Base-by-base conservation (phyloP, 495 filamentous ascomycete genomes). In the Arthonia radiata region DNA sequence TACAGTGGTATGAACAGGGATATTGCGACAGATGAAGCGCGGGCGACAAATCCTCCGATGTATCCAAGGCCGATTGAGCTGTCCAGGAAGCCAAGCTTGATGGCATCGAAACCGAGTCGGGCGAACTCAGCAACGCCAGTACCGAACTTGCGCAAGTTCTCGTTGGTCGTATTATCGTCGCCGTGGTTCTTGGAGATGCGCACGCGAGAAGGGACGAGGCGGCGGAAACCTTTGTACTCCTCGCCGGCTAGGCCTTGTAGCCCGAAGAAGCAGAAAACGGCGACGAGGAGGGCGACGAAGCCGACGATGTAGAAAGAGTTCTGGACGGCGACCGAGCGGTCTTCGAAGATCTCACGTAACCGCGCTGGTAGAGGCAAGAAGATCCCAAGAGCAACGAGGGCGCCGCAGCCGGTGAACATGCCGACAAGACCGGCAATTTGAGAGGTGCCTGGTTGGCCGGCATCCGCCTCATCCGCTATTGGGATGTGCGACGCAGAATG, bases 1-100 rank as follows among this genome's bases (percentile, higher is more conserved):
- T 68, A 83, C 3, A 99, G 58, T 4, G 86, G 89, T 26, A 99
- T 70, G 51, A 93, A 99, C 5, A 92, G 56, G 1, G 78, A 83
- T 29, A 94, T 90, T 7, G 72, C 82, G 23, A 99, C 83, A 0
- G 81, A 90, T n/a, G 79, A 91, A 7, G 86, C 78, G 27, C 86
- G 68, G 3, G 89, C 86, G 1, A 94, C 83, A 35, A 99, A 92
- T 10, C 83, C 83, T 30, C 82, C 86, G 1, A 93, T 49, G 38
- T 94, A 99, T 11, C 75, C 79, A 0, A 94, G 57, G 21, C 68
- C 67, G 39, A 99, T 83, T 26, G 69, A 61, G 14, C 59, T 53
- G 41, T 83, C 71, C 13, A 53, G 65, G 35, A 76, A 63, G 8
- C 75, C 83, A n/a, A 91, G 52, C 5, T 50, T 46, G 23, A 82